These are phyloP conservation scores for Penicillium bovifimosum DNA, from an alignment of 495 filamentous ascomycete genomes.

Conservation along the genomic window DNA sequence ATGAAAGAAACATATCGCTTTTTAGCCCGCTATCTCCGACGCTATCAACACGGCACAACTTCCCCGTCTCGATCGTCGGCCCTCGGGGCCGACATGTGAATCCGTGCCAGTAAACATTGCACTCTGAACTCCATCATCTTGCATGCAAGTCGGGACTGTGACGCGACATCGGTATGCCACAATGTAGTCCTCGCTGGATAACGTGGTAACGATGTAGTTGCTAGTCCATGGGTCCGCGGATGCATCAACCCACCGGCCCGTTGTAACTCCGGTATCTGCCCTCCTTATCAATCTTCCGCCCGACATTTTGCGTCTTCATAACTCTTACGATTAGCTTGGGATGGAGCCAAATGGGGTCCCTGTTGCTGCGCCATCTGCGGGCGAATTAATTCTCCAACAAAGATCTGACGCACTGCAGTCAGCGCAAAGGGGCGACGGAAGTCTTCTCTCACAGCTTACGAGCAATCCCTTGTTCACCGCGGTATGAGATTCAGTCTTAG, in stretches of 20 bases:
- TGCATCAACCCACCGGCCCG: conserved; percentile 23
- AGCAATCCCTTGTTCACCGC: conserved; percentile 67
- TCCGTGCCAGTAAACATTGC: neutral
- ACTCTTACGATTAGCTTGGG: conserved; percentile 13
- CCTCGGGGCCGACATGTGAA: conserved; percentile 9
- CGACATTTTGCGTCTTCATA: conserved; percentile 8
- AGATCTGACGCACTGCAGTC: conserved; percentile 31
- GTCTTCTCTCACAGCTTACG: conserved; percentile 51
- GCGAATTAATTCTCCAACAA: conserved; percentile 38
- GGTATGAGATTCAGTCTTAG: conserved; percentile 30
- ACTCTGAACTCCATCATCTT: neutral
- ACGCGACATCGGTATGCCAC: neutral
- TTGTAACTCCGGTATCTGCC: conserved; percentile 29
- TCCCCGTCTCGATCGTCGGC: no score
- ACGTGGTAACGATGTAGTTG: neutral
- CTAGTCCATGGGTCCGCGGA: neutral
- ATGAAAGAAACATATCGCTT: neutral
- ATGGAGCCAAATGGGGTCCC: conserved; percentile 40
- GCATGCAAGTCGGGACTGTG: neutral
- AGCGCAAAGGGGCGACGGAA: conserved; percentile 31
- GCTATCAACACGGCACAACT: neutral
- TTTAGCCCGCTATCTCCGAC: conserved; percentile 23
- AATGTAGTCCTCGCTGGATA: neutral
- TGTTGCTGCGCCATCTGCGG: conserved; percentile 31
- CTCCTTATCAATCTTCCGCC: conserved; percentile 21